Conservation (phyloP, 2,329 filamentous ascomycete genomes). For the Alternaria brassicae region DNA sequence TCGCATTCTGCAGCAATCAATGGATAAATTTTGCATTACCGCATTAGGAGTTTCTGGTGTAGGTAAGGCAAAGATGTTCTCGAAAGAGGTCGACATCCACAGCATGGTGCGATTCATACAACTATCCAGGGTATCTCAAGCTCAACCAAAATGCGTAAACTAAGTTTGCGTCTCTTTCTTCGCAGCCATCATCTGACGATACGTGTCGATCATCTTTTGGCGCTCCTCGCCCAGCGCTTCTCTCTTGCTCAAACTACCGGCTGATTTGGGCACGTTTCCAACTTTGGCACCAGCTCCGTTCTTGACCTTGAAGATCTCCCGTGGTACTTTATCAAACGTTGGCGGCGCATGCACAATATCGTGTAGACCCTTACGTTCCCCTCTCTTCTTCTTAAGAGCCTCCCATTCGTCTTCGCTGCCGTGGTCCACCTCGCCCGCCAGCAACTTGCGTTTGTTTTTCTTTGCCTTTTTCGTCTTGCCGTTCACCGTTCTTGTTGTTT, state of each 20-base stretch:
- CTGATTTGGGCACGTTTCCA: constrained; percentile 71
- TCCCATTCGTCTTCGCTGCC: constrained; percentile 80
- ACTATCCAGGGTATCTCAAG: neutral
- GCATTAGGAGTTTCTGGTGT: neutral
- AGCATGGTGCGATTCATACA: neutral
- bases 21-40: neutral
- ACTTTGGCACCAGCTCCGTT: constrained; percentile 71
- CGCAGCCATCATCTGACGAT: constrained; percentile 70
- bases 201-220: constrained; percentile 74
- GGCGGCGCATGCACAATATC: constrained; percentile 79
- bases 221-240: constrained; percentile 76
- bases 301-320: constrained; percentile 70
- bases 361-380: constrained; percentile 63
- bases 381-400: constrained; percentile 65
- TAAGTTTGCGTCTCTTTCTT: constrained; percentile 26
- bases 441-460: constrained; percentile 60
- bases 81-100: neutral
- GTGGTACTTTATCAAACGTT: constrained; percentile 67
- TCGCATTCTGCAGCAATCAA: neutral
- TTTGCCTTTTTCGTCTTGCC: constrained; percentile 60
- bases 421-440: constrained; percentile 58
- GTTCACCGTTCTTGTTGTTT: constrained; percentile 53
- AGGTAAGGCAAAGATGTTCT: neutral
- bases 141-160: neutral
- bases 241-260: constrained; percentile 73